Conservation (phyloP, 148 eudicot species). For the Cornus kousa region DNA sequence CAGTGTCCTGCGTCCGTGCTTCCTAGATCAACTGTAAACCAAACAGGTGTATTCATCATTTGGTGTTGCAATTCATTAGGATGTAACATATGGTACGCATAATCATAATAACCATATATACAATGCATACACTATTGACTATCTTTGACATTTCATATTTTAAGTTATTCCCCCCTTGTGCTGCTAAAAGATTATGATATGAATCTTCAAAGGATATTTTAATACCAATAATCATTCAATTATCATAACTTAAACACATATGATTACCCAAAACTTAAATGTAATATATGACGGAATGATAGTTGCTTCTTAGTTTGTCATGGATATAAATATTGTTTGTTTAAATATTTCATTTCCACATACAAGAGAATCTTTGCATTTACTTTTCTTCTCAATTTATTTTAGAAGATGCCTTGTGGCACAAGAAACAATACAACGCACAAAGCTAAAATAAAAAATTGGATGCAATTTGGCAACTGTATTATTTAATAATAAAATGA, state of each 20-base stretch:
- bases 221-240: not conserved
- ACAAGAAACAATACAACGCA: not conserved
- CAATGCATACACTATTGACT: not conserved
- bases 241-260: not conserved
- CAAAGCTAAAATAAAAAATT: not conserved
- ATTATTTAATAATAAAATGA: too few relatives aligned
- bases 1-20: too few relatives aligned
- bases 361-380: not conserved
- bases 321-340: not conserved
- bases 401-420: not conserved
- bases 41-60: not conserved
- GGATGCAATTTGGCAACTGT: not conserved
- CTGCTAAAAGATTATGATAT: not conserved
- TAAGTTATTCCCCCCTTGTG: not conserved
- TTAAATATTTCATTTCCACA: not conserved
- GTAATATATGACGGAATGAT: not conserved
- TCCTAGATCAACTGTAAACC: too few relatives aligned
- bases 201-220: too few relatives aligned
- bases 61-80: not conserved
- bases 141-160: not conserved
- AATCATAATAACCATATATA: not conserved
- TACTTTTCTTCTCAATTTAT: not conserved
- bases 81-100: not conserved
- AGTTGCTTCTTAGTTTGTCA: not conserved
- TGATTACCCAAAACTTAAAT: too few relatives aligned